Conservation (phyloP, 176 grass and related monocot genomes). For the Typha latifolia region DNA sequence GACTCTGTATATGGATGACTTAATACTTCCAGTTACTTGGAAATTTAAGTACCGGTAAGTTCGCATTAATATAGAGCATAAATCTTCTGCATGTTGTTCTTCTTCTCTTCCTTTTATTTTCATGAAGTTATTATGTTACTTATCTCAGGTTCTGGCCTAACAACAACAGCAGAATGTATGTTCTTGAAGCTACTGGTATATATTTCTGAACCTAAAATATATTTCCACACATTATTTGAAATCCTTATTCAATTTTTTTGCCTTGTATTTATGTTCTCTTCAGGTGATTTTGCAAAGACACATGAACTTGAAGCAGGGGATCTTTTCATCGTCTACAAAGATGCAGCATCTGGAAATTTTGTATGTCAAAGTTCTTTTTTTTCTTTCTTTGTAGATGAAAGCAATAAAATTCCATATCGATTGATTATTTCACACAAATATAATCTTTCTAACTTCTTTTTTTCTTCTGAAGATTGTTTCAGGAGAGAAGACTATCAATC, state of each 20-base stretch:
- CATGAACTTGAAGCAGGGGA: constrained; percentile 51
- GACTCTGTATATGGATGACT: constrained; percentile 60
- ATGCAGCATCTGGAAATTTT: constrained; percentile 33
- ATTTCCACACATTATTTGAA: no score
- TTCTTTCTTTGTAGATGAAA: neutral
- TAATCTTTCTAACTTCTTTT: neutral
- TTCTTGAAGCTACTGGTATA: constrained; percentile 64
- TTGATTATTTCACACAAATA: neutral
- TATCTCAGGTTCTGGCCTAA: constrained; percentile 82
- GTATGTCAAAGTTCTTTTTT: constrained; percentile 22
- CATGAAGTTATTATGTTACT: neutral
- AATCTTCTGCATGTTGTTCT: neutral
- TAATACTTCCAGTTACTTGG: constrained; percentile 50
- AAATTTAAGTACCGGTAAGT: constrained; percentile 83
- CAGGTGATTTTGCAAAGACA: constrained; percentile 70
- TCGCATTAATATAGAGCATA: neutral
- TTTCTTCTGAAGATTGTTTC: constrained; percentile 28
- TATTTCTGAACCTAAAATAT: neutral
- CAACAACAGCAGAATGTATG: constrained; percentile 83
- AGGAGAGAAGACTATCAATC: constrained; percentile 21
- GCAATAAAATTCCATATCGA: neutral
- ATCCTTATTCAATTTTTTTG: neutral
- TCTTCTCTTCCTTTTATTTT: neutral
- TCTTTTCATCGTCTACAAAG: constrained; percentile 43
- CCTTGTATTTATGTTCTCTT: neutral